Base-by-base conservation (phyloP, 176 grass and related monocot species). In the Echinochloa phyllopogon region DNA sequence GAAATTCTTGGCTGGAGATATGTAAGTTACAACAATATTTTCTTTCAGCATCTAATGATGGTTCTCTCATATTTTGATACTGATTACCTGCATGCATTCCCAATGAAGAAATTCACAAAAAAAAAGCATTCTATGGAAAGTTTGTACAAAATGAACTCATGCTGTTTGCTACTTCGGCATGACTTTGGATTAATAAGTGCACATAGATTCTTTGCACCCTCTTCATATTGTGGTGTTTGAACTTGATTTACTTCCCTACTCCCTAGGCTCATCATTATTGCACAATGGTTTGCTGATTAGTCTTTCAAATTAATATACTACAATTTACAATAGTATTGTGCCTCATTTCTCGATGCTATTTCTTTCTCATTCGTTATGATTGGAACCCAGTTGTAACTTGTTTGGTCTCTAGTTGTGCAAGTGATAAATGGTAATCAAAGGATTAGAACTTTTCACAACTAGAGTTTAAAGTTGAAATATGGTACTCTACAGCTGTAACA, bases 1-100 rank as follows among this genome's bases (percentile, higher is more conserved):
- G 78, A 90, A 81, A 53, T 92, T 63, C 82, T 95, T 7, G 93
- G 93, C 61, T 95, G 93, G 93, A 95, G 85, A 95, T 95, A 95
- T 90, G 93, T 95, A 86, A 83, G 90, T 92, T 44, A 10, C 17
- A 29, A 10, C 57, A 20, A 71, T 13, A 74, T 82, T 57, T 81
- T 20, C 21, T 71, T 39, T 38, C 5, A 52, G 52, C 45, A 40
- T 86, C 8, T 21, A 56, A 81, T 29, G 37, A 65, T 48, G 10
- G 8, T 39, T 65, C 37, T 25, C 21, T 45, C 77, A 25, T 48
- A 29, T 64, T 69, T 67, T 41, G 38, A 23, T 24, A 59, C 21
- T 40, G 37, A 50, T 63, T 33, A 33, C 20, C 43, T 37, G 6
- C 45, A 20, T n/a, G 77, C 39, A 0, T 82, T 70, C 20, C 20